These are phyloP conservation scores for Nectriaceae sp. DNA, from an alignment of 2,329 filamentous ascomycete genomes.

Conservation along the genomic window DNA sequence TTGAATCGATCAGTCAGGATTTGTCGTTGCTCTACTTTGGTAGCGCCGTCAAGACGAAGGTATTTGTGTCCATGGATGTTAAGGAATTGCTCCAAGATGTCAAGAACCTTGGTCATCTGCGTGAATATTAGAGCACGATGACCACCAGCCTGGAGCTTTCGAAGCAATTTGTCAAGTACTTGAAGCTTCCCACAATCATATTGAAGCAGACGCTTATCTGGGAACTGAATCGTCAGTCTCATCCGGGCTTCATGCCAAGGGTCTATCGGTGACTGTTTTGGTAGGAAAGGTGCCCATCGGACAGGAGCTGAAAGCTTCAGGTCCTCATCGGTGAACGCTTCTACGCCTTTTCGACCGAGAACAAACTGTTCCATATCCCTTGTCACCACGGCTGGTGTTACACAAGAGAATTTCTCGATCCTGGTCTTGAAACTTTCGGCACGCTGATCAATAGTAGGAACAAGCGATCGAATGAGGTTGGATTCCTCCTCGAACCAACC, in stretches of 20 bases:
- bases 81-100: constrained; percentile 95
- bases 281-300: constrained; percentile 57
- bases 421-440: constrained; percentile 71
- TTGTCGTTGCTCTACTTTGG: constrained; percentile 93
- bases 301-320: constrained; percentile 59
- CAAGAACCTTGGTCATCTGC: constrained; percentile 98
- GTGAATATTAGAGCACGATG: constrained; percentile 98
- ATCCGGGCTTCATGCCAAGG: constrained; percentile 94
- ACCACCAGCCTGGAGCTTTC: constrained; percentile 83
- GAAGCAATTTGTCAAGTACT: constrained; percentile 80
- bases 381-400: constrained; percentile 86
- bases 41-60: constrained; percentile 91
- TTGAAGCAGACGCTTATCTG: constrained; percentile 92
- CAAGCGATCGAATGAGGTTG: constrained; percentile 61
- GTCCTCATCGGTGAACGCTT: constrained; percentile 58
- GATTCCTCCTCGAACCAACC: constrained; percentile 77
- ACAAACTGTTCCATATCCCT: constrained; percentile 71
- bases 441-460: constrained; percentile 74
- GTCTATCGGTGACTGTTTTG: constrained; percentile 62
- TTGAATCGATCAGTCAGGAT: constrained; percentile 97
- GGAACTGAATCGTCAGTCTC: constrained; percentile 92
- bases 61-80: constrained; percentile 99
- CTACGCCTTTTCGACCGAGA: constrained; percentile 61
- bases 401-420: constrained; percentile 86
- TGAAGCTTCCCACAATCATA: constrained; percentile 98